Evolutionary conservation across 306 rosid genomes (phyloP), one percentile per base, ranked within the genome.

Genomic region (Vigna trinervia): DNA sequence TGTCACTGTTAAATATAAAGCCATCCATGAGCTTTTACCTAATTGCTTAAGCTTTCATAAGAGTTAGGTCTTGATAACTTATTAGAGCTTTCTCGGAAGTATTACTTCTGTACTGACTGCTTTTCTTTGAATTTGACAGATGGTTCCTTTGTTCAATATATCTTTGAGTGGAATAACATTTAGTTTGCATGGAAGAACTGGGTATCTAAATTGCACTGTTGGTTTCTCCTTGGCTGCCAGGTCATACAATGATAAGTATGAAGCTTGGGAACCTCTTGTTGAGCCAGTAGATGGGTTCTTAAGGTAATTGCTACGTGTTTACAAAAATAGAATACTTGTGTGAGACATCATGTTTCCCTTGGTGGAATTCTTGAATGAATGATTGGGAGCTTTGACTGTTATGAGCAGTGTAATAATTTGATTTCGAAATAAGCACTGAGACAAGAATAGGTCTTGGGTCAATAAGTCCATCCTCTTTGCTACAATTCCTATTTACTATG

Each of bases 81-180:
- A 36, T 36, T 36, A 36, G 8, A 36, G 41, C 41, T 36, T 36
- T 36, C 41, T 5, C 6, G 41, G 41, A 36, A 36, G 41, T 36
- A 5, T 36, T 36, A 36, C 41, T 36, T 36, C 39, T 69, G 38
- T 41, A 64, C 43, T 80, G 73, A 82, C 20, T 78, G 6, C 23
- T 65, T 67, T 51, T 84, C 63, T 75, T 48, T 64, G 53, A 32
- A 82, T 58, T 75, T 63, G 71, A 71, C 97, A 95, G 99, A 95
- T 90, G 99, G 99, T 95, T 87, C 99, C 99, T 47, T 83, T 95
- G 92, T 95, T 91, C 87, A 95, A 95, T 87, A 73, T 90, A 67
- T 95, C 97, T 66, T 78, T 89, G 71, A 86, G 84, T 83, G 97
- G 96, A 76, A 78, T 95, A 71, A 85, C 88, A 71, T 88, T 88